phyloP scores from a whole-genome alignment of 2,329 filamentous ascomycete species.

The Fusarium burgessii region DNA sequence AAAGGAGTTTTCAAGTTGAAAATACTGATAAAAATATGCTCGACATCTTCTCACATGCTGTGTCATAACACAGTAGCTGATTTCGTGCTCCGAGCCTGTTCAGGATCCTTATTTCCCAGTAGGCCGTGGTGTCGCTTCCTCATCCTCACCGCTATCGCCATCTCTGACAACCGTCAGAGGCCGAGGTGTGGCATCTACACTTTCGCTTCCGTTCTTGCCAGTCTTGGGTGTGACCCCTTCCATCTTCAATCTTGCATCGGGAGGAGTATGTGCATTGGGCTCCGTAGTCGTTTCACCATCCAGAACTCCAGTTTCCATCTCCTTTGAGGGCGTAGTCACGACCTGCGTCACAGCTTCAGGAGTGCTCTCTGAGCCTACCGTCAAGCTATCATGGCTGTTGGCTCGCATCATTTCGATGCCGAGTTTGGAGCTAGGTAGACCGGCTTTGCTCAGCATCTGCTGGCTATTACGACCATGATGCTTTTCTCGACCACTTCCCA shows the following conservation, averaged over 20 bases:
- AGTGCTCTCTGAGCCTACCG: conserved; percentile 62
- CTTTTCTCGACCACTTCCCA: conserved; percentile 66
- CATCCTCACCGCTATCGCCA: conserved; percentile 33
- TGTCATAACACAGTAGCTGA: background rate
- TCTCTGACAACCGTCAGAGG: conserved; percentile 45
- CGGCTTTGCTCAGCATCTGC: conserved; percentile 58
- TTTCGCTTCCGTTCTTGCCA: conserved; percentile 34
- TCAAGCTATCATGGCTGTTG: conserved; percentile 89
- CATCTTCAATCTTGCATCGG: conserved; percentile 33
- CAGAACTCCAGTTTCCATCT: conserved; percentile 51
- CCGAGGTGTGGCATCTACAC: conserved; percentile 60
- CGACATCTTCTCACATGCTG: conserved; percentile 1
- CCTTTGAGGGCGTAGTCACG: conserved; percentile 61
- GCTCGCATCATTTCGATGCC: conserved; percentile 98
- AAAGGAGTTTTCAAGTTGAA: conserved; percentile 39
- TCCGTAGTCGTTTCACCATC: conserved; percentile 24
- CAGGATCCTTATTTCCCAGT: conserved; percentile 40
- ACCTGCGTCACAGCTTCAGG: conserved; percentile 66
- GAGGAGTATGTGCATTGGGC: conserved; percentile 42
- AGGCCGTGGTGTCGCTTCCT: conserved; percentile 58
- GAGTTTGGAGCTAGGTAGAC: conserved; percentile 84
- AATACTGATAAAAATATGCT: conserved; percentile 2
- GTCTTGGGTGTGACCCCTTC: conserved; percentile 12
- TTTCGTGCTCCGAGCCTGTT: background rate
- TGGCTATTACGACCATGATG: conserved; percentile 62